Percentiles rank a stretch among this genome's conserved stretches.
These are phyloP conservation scores for Hypoxylon sp. DNA, from an alignment of 2,329 filamentous ascomycete species.

Conservation along the genomic window DNA sequence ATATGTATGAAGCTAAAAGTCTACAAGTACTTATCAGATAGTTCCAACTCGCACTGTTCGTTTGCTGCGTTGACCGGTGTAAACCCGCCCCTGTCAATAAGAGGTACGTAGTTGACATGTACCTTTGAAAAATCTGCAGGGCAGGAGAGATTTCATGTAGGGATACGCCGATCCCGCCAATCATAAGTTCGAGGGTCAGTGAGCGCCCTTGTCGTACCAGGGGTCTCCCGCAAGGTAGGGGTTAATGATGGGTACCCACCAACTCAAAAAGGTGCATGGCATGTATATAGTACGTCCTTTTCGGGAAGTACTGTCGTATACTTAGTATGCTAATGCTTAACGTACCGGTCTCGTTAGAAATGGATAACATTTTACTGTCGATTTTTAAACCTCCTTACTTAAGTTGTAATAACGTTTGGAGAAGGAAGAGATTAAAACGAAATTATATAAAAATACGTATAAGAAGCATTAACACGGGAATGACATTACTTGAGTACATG, in stretches of 20 bases:
- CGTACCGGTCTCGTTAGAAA: neutral
- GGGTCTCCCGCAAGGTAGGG: constrained; percentile 36
- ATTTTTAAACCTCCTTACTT: neutral
- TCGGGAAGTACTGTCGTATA: constrained; percentile 30
- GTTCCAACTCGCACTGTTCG: constrained; percentile 42
- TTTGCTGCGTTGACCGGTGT: constrained; percentile 46
- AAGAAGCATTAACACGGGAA: neutral
- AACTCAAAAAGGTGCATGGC: constrained; percentile 34
- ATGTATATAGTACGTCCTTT: constrained; percentile 36
- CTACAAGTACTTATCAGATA: constrained; percentile 10
- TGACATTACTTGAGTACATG: neutral
- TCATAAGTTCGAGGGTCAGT: constrained; percentile 37
- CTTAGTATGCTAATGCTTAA: constrained; percentile 9
- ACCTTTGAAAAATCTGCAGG: constrained; percentile 33
- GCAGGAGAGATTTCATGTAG: constrained; percentile 37
- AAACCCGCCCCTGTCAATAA: constrained; percentile 44
- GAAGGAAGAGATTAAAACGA: neutral
- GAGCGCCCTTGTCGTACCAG: constrained; percentile 41
- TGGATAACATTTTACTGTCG: neutral
- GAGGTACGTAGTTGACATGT: constrained; percentile 29
- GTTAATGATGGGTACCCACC: constrained; percentile 33
- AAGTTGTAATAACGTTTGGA: neutral
- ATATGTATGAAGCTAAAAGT: neutral
- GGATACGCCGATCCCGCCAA: constrained; percentile 45
- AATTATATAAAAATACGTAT: neutral